phyloP scores from a whole-genome alignment of 208 protist species.

The Wallacemonas sp. region DNA sequence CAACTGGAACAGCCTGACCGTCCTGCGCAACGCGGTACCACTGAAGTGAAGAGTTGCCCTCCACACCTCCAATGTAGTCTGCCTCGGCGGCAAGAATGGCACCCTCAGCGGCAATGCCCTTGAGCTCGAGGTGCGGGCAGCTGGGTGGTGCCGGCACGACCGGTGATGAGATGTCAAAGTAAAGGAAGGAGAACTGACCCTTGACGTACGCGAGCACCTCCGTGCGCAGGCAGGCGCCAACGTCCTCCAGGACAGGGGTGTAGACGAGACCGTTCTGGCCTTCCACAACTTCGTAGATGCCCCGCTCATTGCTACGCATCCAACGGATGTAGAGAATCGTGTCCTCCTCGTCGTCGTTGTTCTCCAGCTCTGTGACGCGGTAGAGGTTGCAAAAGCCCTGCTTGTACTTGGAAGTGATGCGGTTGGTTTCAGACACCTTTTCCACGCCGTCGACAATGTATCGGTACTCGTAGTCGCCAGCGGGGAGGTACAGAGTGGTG shows the following conservation, averaged over 20 bases:
- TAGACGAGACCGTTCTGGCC: constrained; percentile 83
- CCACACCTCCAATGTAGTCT: constrained; percentile 85
- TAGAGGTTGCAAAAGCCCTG: constrained; percentile 89
- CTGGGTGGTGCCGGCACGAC: constrained; percentile 73
- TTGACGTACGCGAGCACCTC: constrained; percentile 91
- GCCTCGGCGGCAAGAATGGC: constrained; percentile 74
- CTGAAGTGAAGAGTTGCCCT: constrained; percentile 80
- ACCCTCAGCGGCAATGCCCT: constrained; percentile 74
- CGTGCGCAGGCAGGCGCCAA: constrained; percentile 81
- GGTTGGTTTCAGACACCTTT: constrained; percentile 83
- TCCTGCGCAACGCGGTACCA: constrained; percentile 83
- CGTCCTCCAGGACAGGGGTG: constrained; percentile 69
- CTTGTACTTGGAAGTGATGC: constrained; percentile 82
- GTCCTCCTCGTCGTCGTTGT: constrained; percentile 71
- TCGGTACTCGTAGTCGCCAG: constrained; percentile 91
- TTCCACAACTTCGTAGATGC: constrained; percentile 86
- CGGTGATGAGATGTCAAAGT: constrained; percentile 89
- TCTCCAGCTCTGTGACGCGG: constrained; percentile 70
- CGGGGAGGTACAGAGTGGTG: constrained; percentile 89
- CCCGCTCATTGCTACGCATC: constrained; percentile 76
- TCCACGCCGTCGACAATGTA: constrained; percentile 93
- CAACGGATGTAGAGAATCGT: constrained; percentile 92
- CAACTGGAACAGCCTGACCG: constrained; percentile 66
- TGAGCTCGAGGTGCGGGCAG: constrained; percentile 80
- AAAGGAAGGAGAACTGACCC: constrained; percentile 86